Percentiles rank a stretch among this genome's conserved stretches.
Conservation (phyloP, 2,329 filamentous ascomycete genomes). For the Clonostachys byssicola region DNA sequence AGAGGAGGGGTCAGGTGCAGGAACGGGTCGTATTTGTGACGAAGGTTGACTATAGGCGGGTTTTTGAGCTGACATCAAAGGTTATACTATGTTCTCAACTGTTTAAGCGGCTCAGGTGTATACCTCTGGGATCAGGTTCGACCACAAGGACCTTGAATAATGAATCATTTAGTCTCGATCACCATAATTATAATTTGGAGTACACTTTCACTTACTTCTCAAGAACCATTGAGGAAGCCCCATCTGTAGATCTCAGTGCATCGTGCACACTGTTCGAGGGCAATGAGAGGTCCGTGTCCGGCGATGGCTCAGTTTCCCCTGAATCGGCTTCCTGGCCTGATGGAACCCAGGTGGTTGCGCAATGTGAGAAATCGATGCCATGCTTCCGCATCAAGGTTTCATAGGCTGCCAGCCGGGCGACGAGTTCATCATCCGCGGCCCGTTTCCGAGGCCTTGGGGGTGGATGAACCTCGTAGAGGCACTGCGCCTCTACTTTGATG, state of each 20-base stretch:
- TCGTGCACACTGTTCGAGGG: rapidly evolving
- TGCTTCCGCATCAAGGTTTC: constrained; percentile 19
- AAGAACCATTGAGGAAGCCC: too few species aligned
- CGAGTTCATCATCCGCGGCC: constrained; percentile 16
- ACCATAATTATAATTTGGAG: too few species aligned
- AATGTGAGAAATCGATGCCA: constrained; percentile 11
- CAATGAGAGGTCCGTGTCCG: neutral
- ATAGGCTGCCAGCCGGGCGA: constrained; percentile 12
- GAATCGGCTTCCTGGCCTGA: constrained; percentile 6
- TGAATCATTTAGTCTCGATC: too few species aligned
- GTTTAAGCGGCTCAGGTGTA: too few species aligned
- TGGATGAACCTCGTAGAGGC: constrained; percentile 12
- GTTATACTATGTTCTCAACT: too few species aligned
- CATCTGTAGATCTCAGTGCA: too few species aligned
- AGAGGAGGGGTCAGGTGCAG: constrained; percentile 7
- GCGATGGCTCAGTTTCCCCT: neutral
- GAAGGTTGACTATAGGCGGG: constrained; percentile 10
- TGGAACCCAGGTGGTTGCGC: constrained; percentile 14
- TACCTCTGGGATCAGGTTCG: constrained; percentile 4
- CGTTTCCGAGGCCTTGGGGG: constrained; percentile 15
- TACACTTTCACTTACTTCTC: too few species aligned
- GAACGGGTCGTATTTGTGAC: constrained; percentile 11
- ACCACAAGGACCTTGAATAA: constrained; percentile 10
- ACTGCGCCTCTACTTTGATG: constrained; percentile 7
- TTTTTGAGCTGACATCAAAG: constrained; percentile 10